These are phyloP conservation scores for Acorus calamus DNA, from an alignment of 106 monocot species.

Conservation along the genomic window DNA sequence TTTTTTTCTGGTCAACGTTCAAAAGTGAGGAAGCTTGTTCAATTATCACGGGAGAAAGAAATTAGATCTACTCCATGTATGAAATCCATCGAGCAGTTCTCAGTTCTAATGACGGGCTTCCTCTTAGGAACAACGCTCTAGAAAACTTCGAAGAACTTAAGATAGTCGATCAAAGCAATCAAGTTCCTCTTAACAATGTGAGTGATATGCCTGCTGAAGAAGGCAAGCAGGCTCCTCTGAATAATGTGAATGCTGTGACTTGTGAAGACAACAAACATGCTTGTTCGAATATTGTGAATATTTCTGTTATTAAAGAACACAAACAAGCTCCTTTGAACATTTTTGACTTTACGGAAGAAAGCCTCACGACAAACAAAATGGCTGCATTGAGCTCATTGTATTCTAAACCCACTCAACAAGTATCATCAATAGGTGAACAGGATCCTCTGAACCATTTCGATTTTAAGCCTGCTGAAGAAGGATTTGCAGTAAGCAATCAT, in stretches of 20 bases:
- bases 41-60: constrained; percentile 57
- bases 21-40: constrained; percentile 73
- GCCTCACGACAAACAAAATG: no score
- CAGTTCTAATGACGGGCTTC: constrained; percentile 5
- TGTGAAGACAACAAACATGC: constrained; percentile 1
- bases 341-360: no score
- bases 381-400: no score
- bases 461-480: constrained; percentile 15
- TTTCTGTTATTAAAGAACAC: background rate
- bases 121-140: constrained; percentile 11
- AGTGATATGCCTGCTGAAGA: background rate
- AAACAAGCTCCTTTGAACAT: no score
- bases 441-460: constrained; percentile 9
- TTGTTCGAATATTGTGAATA: background rate
- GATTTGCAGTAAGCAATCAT: constrained; percentile 2
- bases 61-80: constrained; percentile 20
- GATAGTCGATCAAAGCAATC: constrained; percentile 6
- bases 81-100: constrained; percentile 8
- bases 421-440: constrained; percentile 2
- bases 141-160: constrained; percentile 6
- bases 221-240: constrained; percentile 3
- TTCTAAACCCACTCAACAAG: no score
- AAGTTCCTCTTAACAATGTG: constrained; percentile 5
- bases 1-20: constrained; percentile 76
- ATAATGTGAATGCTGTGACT: background rate